Conservation (phyloP, 108 stramenopile species). For the Cyclostephanos invisitatus region DNA sequence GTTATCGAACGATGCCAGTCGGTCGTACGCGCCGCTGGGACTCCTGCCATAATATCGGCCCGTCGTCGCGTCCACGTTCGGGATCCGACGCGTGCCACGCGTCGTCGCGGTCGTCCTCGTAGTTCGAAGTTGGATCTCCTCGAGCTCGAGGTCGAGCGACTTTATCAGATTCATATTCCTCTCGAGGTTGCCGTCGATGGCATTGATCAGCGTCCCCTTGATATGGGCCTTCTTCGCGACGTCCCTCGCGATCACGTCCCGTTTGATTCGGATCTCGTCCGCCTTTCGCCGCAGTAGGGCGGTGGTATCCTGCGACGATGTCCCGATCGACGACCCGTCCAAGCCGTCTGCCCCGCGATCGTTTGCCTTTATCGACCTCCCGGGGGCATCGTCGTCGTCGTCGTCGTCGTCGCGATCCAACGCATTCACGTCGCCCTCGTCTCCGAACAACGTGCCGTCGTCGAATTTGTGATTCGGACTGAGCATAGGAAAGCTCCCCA, state of each 20-base stretch:
- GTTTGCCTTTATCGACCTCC: background rate
- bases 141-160: conserved; percentile 24
- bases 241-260: conserved; percentile 10
- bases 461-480: conserved; percentile 37
- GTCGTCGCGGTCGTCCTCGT: conserved; percentile 10
- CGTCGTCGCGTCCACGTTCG: background rate
- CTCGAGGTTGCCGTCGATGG: conserved; percentile 39
- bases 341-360: background rate
- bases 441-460: background rate
- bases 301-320: conserved; percentile 4
- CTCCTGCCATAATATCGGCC: background rate
- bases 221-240: conserved; percentile 41
- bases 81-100: background rate
- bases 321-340: too few relatives aligned
- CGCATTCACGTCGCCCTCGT: background rate
- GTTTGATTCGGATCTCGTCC: conserved; percentile 25
- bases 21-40: conserved; percentile 16
- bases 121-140: conserved; percentile 30
- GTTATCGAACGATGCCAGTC: conserved; percentile 7
- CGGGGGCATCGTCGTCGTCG: background rate
- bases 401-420: too few relatives aligned
- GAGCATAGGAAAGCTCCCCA: conserved; percentile 42
- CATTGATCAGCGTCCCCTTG: conserved; percentile 34
- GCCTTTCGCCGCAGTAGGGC: conserved; percentile 28
- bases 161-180: conserved; percentile 19